These are phyloP conservation scores for Naegleria lovaniensis DNA, from an alignment of 208 protist species.

Conservation along the genomic window DNA sequence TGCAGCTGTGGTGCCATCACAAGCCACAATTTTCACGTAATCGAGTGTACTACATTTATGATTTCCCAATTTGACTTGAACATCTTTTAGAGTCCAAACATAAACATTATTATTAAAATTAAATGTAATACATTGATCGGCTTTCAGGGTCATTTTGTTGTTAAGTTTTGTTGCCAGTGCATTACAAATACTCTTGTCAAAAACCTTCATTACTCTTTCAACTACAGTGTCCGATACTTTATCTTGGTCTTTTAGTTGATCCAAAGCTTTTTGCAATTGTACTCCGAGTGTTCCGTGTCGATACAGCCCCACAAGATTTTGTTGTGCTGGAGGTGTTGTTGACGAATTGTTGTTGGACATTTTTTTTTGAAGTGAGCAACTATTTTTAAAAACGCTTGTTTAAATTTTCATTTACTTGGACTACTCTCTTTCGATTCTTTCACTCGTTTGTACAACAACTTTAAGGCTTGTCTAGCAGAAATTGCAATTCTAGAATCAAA, in stretches of 20 bases:
- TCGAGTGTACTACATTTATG: neutral
- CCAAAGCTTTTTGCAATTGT: neutral
- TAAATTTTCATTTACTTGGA: no score
- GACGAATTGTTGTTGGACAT: no score
- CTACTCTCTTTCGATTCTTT: neutral
- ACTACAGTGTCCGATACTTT: neutral
- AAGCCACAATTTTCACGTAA: neutral
- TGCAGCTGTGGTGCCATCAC: neutral
- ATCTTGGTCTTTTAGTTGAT: neutral
- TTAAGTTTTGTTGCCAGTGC: neutral
- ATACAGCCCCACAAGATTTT: neutral
- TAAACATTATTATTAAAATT: slow-evolving; percentile 11
- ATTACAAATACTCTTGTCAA: neutral
- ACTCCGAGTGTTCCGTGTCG: neutral
- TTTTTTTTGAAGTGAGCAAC: no score
- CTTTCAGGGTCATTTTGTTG: neutral
- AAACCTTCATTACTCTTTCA: neutral
- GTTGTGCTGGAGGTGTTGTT: no score
- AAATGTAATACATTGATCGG: neutral
- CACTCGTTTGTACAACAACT: neutral
- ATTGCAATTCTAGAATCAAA: neutral
- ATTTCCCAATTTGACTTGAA: neutral
- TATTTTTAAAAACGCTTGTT: no score
- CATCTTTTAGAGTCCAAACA: neutral
- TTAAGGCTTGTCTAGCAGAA: neutral